A percentile compares a stretch with the other conserved stretches of the same genome.
phyloP scores from a whole-genome alignment of 2,329 filamentous ascomycete species.

The Verticillium nonalfalfae region DNA sequence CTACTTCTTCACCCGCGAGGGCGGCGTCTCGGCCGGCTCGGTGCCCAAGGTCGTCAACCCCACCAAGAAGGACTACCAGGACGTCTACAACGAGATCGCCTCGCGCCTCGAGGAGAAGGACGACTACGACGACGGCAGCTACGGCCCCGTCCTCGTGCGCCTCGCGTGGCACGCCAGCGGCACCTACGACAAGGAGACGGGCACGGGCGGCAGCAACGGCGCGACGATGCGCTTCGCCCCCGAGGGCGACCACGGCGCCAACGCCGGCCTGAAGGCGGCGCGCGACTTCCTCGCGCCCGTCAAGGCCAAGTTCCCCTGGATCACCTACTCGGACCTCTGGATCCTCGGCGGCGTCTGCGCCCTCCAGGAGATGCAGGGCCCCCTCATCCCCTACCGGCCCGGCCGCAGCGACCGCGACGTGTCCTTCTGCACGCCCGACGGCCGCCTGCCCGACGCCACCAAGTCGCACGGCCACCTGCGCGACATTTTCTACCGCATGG shows the following conservation, averaged over 20 bases:
- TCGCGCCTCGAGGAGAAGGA: slow-evolving; percentile 77
- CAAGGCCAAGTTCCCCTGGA: slow-evolving; percentile 91
- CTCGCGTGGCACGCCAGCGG: slow-evolving; percentile 93
- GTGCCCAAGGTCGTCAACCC: slow-evolving; percentile 54
- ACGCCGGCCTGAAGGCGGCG: slow-evolving; percentile 79
- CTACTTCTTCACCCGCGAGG: slow-evolving; percentile 59
- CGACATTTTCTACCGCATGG: slow-evolving; percentile 93
- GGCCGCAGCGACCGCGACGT: slow-evolving; percentile 77
- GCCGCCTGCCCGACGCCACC: slow-evolving; percentile 73
- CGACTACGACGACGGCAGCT: slow-evolving; percentile 95
- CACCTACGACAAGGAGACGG: slow-evolving; percentile 83
- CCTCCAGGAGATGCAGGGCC: slow-evolving; percentile 93
- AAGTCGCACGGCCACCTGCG: slow-evolving; percentile 79
- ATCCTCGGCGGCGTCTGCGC: slow-evolving; percentile 80
- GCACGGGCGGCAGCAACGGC: slow-evolving; percentile 90
- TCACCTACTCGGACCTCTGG: slow-evolving; percentile 94
- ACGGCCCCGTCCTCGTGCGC: slow-evolving; percentile 83
- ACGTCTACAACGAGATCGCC: slow-evolving; percentile 87
- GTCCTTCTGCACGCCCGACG: slow-evolving; percentile 85
- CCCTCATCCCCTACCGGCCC: slow-evolving; percentile 79
- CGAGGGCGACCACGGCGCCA: slow-evolving; percentile 86
- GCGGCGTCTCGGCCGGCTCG: slow-evolving; percentile 37
- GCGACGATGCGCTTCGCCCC: slow-evolving; percentile 95
- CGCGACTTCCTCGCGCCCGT: slow-evolving; percentile 91
- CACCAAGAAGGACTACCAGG: slow-evolving; percentile 84